Evolutionary conservation across 2,329 filamentous ascomycete species (phyloP), one percentile per base, ranked within the genome.

Genomic region (Penicillium carneum): DNA sequence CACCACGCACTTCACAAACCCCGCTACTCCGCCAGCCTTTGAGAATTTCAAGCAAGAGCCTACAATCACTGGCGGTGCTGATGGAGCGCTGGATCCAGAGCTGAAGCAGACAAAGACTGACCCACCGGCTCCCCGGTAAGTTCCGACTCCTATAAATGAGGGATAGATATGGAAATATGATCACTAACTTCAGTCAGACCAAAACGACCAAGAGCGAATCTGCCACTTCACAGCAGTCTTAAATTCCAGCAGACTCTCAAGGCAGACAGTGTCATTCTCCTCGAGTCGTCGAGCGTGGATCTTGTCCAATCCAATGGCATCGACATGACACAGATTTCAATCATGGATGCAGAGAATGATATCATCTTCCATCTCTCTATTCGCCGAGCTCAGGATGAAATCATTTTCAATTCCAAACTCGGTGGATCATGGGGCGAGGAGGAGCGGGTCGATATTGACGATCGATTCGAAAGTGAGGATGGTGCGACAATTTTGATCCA

Each of bases 1-100:
- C 42, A 55, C 61, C 7, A 63, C 45, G 10, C 42, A 51, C n/a
- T 61, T 56, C n/a, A 42, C 47, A 3, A 41, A 63, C 23, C 57
- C 57, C 12, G 29, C 61, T n/a, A 41, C 34, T 5, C 39, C 36
- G 1, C 61, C 61, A 10, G 41, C 31, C 3, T 61, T 61, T 12
- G 46, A 53, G 16, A 63, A 61, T 5, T 61, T 63, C 57, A 57
- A 63, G 36, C 16, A 60, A 52, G 61, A 63, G 39, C 61, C 57
- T 8, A 61, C 51, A 2, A 56, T 63, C n/a, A 52, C 36, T 3
- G 61, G 61, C 12, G 57, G 61, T 53, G 42, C 57, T 26, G 61
- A 57, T 53, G 61, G 61, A 42, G 58, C 58, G 9, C 38, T 61
- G 2, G 42, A 63, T 45, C 58, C 52, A 16, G 58, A 51, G 18